Percentiles rank a stretch among this genome's conserved stretches.
These are phyloP conservation scores for Helianthus tuberosus DNA, from an alignment of 129 eudicot species.

Conservation along the genomic window DNA sequence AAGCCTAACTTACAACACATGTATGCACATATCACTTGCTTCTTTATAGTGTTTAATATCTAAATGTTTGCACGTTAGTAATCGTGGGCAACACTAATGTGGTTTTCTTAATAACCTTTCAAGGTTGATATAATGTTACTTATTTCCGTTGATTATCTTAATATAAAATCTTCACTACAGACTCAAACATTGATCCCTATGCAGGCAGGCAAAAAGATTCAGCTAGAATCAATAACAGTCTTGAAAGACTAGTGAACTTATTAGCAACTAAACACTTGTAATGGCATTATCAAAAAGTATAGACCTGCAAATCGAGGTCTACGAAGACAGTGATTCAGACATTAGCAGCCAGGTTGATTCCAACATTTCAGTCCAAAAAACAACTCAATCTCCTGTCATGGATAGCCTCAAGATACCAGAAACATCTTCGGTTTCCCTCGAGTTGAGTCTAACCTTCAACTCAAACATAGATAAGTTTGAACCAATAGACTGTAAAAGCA, in stretches of 20 bases:
- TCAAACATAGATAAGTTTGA: slow-evolving; percentile 21
- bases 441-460: slow-evolving; percentile 46
- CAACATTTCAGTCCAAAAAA: slow-evolving; percentile 34
- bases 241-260: neutral
- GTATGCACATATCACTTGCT: too few relatives aligned
- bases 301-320: slow-evolving; percentile 37
- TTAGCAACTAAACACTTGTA: neutral
- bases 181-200: neutral
- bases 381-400: slow-evolving; percentile 11
- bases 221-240: slow-evolving; percentile 1
- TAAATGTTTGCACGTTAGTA: too few relatives aligned
- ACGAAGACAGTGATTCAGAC: slow-evolving; percentile 37
- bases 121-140: too few relatives aligned
- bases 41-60: too few relatives aligned
- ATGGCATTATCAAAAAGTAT: slow-evolving; percentile 31
- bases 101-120: too few relatives aligned
- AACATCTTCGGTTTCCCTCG: slow-evolving; percentile 34
- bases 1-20: too few relatives aligned
- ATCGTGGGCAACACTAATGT: too few relatives aligned
- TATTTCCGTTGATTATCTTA: neutral
- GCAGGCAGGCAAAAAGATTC: slow-evolving; percentile 22
- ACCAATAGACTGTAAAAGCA: slow-evolving; percentile 28
- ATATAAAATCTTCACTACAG: slow-evolving; percentile 3
- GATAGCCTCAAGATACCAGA: slow-evolving; percentile 3
- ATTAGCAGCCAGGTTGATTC: slow-evolving; percentile 50